These are phyloP conservation scores for Ormosia semicastrata DNA, from an alignment of 306 rosid genomes.

Conservation along the genomic window DNA sequence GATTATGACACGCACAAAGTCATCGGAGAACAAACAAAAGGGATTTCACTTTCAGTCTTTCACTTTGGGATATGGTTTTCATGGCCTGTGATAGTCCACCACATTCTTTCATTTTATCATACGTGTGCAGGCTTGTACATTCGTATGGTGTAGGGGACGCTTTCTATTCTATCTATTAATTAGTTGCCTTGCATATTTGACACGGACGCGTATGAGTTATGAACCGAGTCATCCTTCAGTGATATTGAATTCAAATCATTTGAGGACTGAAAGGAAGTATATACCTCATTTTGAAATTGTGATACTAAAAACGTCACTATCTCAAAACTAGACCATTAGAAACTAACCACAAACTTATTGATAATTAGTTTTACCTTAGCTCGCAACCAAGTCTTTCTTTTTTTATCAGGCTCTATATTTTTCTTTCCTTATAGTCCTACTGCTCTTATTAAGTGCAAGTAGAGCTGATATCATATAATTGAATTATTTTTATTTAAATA, in stretches of 20 bases:
- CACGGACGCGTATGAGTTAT: neutral
- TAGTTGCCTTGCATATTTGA: neutral
- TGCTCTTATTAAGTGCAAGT: neutral
- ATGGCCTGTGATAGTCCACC: neutral
- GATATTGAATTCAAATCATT: neutral
- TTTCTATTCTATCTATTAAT: neutral
- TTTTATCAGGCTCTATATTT: neutral
- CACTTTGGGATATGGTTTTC: neutral
- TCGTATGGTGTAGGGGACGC: neutral
- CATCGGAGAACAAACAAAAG: neutral
- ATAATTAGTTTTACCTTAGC: neutral
- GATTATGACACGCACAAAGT: slow-evolving; percentile 11
- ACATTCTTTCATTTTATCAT: slow-evolving; percentile 16
- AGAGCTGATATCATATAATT: neutral
- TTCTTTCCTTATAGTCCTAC: neutral
- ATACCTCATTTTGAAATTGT: no score
- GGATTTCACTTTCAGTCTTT: slow-evolving; percentile 4
- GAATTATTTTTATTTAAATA: no score
- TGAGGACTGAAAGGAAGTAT: neutral
- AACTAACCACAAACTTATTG: neutral
- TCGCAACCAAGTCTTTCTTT: neutral
- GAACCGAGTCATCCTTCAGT: neutral
- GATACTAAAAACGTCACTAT: neutral
- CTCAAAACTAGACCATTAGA: neutral
- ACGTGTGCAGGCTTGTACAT: neutral